Base-by-base conservation (phyloP, 805 yeast species). In the Debaryomyces maramus region DNA sequence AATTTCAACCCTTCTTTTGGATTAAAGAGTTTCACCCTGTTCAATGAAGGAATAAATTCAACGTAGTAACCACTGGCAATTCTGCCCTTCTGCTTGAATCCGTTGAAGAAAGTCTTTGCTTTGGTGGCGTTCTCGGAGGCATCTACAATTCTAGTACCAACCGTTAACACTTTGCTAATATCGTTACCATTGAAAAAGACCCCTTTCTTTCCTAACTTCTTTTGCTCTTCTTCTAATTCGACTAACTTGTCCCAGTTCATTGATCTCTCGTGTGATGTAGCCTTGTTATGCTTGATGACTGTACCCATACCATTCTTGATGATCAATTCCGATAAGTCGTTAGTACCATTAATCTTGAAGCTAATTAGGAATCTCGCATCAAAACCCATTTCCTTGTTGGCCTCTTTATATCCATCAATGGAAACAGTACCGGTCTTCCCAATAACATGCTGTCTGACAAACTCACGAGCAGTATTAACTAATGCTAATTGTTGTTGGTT, bases 221-320 rank as follows among this genome's bases (percentile, higher is more conserved):
- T 69, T 11, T 90, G 84, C 30, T 68, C 69, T 30, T 72, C 68
- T 58, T 88, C 95, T 35, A 80, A 69, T 55, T 85, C 95, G 32
- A 85, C 62, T 40, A 88, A 70, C 35, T 72, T 73, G 55, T 88
- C 96, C 91, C 95, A 87, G 50, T 80, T 75, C 22, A 80, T 73
- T 2, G 93, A 80, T 50, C 87, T 73, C 53, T 81, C 87, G 28
- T 73, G 72, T 9, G 73, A 64, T 33, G 83, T 85, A 43, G 83
- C 87, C 61, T 82, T 82, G 56, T 83, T 80, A 63, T 86, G 95
- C 56, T 79, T 80, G 42, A 85, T 73, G 17, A 87, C 95, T n/a
- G 83, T 66, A 11, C 90, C 95, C 60, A 68, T 79, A 6, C 96
- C 96, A 43, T 65, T 71, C 20, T 71, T 60, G 14, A 88, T 84